These are phyloP conservation scores for Trichoderma endophyticum DNA, from an alignment of 2,329 filamentous ascomycete genomes.

Conservation along the genomic window DNA sequence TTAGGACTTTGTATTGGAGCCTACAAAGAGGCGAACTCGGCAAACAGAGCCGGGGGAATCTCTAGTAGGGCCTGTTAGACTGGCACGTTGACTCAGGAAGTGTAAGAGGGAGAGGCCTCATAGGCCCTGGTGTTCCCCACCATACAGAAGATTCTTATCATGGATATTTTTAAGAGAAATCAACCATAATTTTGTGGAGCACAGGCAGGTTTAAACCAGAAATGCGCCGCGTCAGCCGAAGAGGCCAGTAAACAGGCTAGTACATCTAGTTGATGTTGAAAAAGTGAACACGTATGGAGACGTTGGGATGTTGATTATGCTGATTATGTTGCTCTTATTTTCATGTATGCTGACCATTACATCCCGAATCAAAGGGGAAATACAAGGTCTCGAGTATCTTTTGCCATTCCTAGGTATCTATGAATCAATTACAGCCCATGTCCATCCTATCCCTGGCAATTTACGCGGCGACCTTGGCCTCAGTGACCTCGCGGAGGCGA, in stretches of 20 bases:
- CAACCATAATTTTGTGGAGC: background rate
- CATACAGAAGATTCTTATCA: background rate
- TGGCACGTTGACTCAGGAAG: background rate
- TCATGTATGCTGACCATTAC: background rate
- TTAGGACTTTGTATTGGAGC: background rate
- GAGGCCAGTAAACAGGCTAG: background rate
- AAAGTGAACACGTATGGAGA: background rate
- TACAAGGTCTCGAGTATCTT: background rate
- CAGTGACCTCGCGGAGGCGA: background rate
- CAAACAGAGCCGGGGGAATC: background rate
- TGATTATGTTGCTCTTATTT: background rate
- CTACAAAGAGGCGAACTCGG: background rate
- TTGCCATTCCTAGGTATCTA: background rate
- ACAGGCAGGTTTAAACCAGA: background rate
- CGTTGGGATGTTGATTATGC: background rate
- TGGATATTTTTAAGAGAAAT: background rate
- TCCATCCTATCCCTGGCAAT: background rate
- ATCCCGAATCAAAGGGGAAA: background rate
- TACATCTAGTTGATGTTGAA: background rate
- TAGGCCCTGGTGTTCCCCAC: background rate
- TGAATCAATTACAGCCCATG: background rate
- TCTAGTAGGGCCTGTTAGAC: background rate
- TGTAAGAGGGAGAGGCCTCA: background rate
- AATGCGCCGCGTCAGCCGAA: background rate
- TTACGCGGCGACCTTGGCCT: conserved; percentile 6